Evolutionary conservation across 176 grass and related monocot genomes (phyloP), one percentile per base, ranked within the genome.

Genomic region (Ampelocalamus luodianensis): DNA sequence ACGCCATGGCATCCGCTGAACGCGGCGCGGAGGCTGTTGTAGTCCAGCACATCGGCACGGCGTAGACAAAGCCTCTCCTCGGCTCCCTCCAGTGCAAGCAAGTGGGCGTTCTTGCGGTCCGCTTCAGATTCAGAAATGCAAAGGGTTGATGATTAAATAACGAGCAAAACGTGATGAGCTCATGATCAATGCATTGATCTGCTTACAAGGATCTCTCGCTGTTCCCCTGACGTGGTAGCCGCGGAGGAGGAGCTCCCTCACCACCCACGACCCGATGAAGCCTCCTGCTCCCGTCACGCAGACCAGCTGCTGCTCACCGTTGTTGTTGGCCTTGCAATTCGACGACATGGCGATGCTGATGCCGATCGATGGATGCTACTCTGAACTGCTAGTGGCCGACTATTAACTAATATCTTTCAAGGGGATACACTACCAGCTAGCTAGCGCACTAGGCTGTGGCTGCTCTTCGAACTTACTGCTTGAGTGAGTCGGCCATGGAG

Each of bases 201-300:
- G 2, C 32, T 34, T 34, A 34, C 32, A 34, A 34, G 87, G 87
- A 70, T 92, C 78, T 32, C 90, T 92, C 1, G 83, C 82, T 0
- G 90, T 92, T 68, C 90, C 90, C 68, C 87, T 92, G 44, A 92
- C 90, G 4, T 55, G 82, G 78, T 82, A 82, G 3, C 34, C 79
- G 14, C 49, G 45, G 8, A 18, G 65, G 65, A 82, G 79, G 42
- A 82, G 79, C 8, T 71, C 62, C 37, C 24, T 69, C 13, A 81
- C 78, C 40, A 69, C 15, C 78, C 78, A 81, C 40, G 78, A 81
- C 1, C 36, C 78, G 18, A 81, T 51, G 60, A 81, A 81, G 63
- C 78, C 78, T 6, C 56, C 78, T 3, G 78, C 78, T 81, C 58
- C 78, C 8, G 78, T 81, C 63, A 81, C 78, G 34, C 78, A 81